These are phyloP conservation scores for Ilyonectria sp. DNA, from an alignment of 2,329 filamentous ascomycete genomes.

Conservation along the genomic window DNA sequence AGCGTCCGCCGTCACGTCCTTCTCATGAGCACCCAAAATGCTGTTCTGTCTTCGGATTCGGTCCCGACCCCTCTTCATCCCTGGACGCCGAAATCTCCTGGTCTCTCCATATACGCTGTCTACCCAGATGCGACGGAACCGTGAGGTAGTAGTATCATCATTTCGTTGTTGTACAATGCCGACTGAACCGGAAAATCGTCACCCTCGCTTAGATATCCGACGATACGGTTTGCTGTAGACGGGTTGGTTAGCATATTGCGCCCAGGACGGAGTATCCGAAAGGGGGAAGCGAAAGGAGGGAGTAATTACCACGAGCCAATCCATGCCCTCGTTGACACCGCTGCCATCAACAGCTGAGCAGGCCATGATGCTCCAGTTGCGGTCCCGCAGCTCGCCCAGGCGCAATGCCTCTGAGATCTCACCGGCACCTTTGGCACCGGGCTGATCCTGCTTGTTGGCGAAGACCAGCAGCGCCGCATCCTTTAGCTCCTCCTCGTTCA, in stretches of 20 bases:
- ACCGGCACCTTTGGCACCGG: conserved; percentile 94
- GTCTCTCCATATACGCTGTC: conserved; percentile 43
- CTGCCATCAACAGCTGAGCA: conserved; percentile 97
- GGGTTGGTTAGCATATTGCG: conserved; percentile 19
- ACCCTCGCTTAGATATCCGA: conserved; percentile 48
- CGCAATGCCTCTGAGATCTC: conserved; percentile 96
- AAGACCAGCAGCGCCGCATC: conserved; percentile 95
- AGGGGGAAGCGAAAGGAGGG: background rate
- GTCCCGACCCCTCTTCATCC: conserved; percentile 32
- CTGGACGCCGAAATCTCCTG: conserved; percentile 42
- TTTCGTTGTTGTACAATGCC: conserved; percentile 53
- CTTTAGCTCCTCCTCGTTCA: conserved; percentile 96
- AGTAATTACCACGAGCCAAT: conserved; percentile 89
- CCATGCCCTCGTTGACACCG: conserved; percentile 97
- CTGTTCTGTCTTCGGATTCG: conserved; percentile 18
- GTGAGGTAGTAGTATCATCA: conserved; percentile 50
- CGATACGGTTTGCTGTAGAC: conserved; percentile 54
- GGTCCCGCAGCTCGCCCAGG: conserved; percentile 90
- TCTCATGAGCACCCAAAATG: conserved; percentile 28
- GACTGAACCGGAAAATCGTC: conserved; percentile 38
- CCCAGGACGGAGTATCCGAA: background rate
- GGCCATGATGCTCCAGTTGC: conserved; percentile 99
- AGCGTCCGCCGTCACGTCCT: conserved; percentile 23
- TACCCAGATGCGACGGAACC: conserved; percentile 48
- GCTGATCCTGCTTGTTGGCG: conserved; percentile 99